phyloP scores from a whole-genome alignment of 768 basidiomycete genomes.

The Gloeostereum incarnatum region DNA sequence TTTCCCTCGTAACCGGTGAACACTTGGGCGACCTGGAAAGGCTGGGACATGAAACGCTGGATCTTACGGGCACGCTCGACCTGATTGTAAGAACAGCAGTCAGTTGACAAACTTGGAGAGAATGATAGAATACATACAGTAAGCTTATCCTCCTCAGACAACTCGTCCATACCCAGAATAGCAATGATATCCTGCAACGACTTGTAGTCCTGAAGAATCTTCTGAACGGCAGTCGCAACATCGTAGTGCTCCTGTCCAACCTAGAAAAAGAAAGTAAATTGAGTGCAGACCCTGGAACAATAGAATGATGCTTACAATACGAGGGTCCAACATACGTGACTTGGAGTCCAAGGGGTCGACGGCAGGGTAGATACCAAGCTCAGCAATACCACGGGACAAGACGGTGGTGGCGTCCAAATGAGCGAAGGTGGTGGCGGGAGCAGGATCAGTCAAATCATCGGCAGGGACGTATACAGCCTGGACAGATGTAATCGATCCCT shows the following conservation, averaged over 20 bases:
- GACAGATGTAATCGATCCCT: slow-evolving; percentile 99
- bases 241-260: slow-evolving; percentile 92
- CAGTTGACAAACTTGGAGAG: neutral
- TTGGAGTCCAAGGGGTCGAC: slow-evolving; percentile 99
- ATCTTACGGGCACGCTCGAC: slow-evolving; percentile 99
- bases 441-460: slow-evolving; percentile 99
- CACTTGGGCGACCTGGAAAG: slow-evolving; percentile 99
- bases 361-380: slow-evolving; percentile 99
- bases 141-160: slow-evolving; percentile 99
- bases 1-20: slow-evolving; percentile 99
- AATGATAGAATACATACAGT: slow-evolving; percentile 45
- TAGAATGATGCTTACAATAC: slow-evolving; percentile 62
- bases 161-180: slow-evolving; percentile 99
- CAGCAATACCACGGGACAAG: slow-evolving; percentile 97
- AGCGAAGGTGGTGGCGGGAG: slow-evolving; percentile 98
- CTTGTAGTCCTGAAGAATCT: slow-evolving; percentile 96
- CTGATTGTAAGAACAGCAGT: slow-evolving; percentile 22
- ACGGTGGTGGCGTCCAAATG: slow-evolving; percentile 99
- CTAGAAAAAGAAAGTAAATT: slow-evolving; percentile 19
- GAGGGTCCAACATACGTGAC: slow-evolving; percentile 99
- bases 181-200: slow-evolving; percentile 99
- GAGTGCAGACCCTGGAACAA: neutral
- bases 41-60: slow-evolving; percentile 99
- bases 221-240: slow-evolving; percentile 93
- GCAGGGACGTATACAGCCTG: slow-evolving; percentile 99